These are phyloP conservation scores for Diaporthe ampelina DNA, from an alignment of 2,329 filamentous ascomycete genomes.

Conservation along the genomic window DNA sequence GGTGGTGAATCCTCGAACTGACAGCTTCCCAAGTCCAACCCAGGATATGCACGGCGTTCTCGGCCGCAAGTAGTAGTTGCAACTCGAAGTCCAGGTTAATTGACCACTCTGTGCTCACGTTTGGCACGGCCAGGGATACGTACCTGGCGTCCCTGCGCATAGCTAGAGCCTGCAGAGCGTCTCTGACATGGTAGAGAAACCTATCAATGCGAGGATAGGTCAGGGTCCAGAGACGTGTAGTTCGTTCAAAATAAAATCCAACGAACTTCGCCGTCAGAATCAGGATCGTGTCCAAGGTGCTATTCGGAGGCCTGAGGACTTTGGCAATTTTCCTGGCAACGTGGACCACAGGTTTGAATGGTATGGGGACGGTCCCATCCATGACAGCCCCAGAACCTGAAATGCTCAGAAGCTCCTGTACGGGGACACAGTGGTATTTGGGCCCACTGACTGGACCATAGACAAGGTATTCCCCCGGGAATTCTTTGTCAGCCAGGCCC, in stretches of 20 bases:
- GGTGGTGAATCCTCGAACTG: not conserved
- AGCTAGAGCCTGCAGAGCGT: not conserved
- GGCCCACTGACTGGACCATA: not conserved
- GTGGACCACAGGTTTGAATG: not conserved
- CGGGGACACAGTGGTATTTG: not conserved
- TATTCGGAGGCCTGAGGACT: not conserved
- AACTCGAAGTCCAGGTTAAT: not conserved
- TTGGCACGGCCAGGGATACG: not conserved
- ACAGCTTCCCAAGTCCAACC: not conserved
- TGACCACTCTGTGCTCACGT: not conserved
- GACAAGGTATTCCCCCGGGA: not conserved
- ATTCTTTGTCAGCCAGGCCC: not conserved
- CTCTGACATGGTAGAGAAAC: not conserved
- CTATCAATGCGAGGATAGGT: accelerated
- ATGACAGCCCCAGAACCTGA: not conserved
- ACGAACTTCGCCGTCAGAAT: not conserved
- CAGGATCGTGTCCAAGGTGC: not conserved
- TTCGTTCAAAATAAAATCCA: too few species aligned
- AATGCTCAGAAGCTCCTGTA: not conserved
- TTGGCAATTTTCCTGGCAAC: not conserved
- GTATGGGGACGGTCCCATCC: too few species aligned
- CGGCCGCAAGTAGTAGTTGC: not conserved
- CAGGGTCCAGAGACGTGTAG: too few species aligned
- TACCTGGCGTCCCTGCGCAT: not conserved
- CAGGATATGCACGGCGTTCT: not conserved